Evolutionary conservation across 2,329 filamentous ascomycete genomes (phyloP).

Genomic region (Hypoxylon sp.): DNA sequence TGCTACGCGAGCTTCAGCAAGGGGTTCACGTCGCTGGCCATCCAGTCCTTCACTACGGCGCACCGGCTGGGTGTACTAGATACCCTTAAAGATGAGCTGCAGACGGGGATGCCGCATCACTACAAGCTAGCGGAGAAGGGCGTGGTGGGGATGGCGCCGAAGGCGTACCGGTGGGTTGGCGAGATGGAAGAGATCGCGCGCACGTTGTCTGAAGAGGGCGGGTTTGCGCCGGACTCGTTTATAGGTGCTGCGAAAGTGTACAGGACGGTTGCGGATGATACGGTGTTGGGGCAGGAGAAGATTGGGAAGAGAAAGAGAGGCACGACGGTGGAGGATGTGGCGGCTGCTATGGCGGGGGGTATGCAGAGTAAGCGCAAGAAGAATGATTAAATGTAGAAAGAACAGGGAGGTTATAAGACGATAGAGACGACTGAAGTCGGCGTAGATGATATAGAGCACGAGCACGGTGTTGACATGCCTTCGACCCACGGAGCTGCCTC

Average conservation of each 20-base stretch:
- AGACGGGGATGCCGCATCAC: slow-evolving; percentile 63
- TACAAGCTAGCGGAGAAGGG: slow-evolving; percentile 64
- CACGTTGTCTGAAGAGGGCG: slow-evolving; percentile 75
- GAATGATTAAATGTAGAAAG: slow-evolving; percentile 42
- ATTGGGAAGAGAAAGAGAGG: slow-evolving; percentile 70
- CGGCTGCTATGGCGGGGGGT: slow-evolving; percentile 56
- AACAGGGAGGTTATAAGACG: background rate
- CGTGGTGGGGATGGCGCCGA: slow-evolving; percentile 75
- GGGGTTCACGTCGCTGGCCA: slow-evolving; percentile 76
- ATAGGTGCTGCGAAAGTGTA: slow-evolving; percentile 73
- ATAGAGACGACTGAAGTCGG: background rate
- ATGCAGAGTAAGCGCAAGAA: slow-evolving; percentile 54
- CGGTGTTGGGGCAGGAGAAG: slow-evolving; percentile 71
- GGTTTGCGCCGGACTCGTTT: slow-evolving; percentile 71
- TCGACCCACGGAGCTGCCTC: too few species aligned
- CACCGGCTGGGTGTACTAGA: slow-evolving; percentile 72
- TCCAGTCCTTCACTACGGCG: slow-evolving; percentile 80
- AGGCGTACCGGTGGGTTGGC: slow-evolving; percentile 82
- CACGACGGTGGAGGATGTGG: slow-evolving; percentile 70
- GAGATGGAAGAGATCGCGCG: slow-evolving; percentile 84
- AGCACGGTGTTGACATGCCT: background rate
- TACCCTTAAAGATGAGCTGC: slow-evolving; percentile 70
- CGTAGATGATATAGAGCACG: background rate
- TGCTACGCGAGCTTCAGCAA: slow-evolving; percentile 75
- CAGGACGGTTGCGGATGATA: slow-evolving; percentile 71